Base-by-base conservation (phyloP, 495 filamentous ascomycete species). In the Astrothelium subdiscretum region DNA sequence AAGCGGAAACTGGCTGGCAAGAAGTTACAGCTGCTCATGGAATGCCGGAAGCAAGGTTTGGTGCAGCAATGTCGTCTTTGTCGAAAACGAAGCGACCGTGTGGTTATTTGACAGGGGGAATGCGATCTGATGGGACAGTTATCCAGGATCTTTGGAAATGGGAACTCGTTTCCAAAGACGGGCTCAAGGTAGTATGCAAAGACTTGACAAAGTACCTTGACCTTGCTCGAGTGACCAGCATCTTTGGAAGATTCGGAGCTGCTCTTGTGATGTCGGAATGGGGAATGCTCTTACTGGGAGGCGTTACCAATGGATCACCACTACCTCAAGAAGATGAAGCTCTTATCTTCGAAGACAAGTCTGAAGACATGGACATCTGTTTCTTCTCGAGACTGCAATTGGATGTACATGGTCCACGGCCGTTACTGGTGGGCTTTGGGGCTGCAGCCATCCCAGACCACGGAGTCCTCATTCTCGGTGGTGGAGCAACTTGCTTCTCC, bases 401-500 rank as follows among this genome's bases (percentile, higher is more conserved):
- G 35, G 20, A 57, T n/a, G 29, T 62, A 31, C 32, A 60, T 18
- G 59, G 63, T 57, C 58, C 62, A 26, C 75, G 81, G 29, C 88
- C 88, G 15, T 72, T 95, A 3, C 74, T 95, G 20, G 76, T 86
- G 51, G 90, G 91, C 4, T 77, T 82, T 63, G 44, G 67, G n/a
- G 65, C 67, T 38, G 83, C 78, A 24, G 71, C 76, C 8, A 74
- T 80, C 1, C 68, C 68, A 54, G 66, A 54, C 24, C 48, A 72
- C 22, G 72, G 77, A 18, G 69, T 79, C 29, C 65, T 90, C 3
- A 71, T 96, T 1, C 71, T 87, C 38, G 90, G 90, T 10, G 91
- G 92, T 18, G 91, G 92, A 22, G 89, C 89, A 29, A 88, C 91
- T 0, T 95, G 91, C 71, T 96, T 95, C 73, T 90, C 89, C 0